Evolutionary conservation across 1,139 yeast genomes (phyloP).

Genomic region (Pneumocystis canis): DNA sequence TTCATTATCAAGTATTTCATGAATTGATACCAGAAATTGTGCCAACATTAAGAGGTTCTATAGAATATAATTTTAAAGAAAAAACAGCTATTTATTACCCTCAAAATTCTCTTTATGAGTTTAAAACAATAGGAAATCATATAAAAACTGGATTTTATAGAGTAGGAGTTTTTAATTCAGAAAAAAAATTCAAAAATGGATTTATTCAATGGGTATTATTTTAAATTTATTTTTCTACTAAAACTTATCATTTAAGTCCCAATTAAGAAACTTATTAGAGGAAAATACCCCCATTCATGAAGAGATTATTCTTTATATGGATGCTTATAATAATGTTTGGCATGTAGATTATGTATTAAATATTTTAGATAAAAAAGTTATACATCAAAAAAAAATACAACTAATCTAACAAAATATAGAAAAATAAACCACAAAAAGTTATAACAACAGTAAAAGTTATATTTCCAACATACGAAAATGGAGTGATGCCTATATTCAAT

Average conservation of each 20-base stretch:
- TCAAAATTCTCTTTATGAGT: not conserved
- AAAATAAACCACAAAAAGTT: not conserved
- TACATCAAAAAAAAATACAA: not conserved
- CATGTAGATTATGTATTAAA: not conserved
- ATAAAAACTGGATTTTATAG: not conserved
- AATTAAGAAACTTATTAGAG: not conserved
- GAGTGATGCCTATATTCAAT: not conserved
- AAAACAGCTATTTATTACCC: not conserved
- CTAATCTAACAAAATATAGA: not conserved
- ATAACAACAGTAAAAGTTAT: not conserved
- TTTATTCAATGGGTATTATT: not conserved
- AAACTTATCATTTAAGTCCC: not conserved
- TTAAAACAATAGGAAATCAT: not conserved
- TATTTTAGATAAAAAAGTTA: not conserved
- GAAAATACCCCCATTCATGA: not conserved
- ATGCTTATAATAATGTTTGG: not conserved
- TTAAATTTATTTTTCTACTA: not conserved
- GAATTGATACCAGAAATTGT: not conserved
- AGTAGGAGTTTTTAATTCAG: not conserved
- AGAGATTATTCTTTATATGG: not conserved
- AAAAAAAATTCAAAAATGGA: not conserved
- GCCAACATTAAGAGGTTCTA: not conserved
- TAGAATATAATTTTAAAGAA: not conserved
- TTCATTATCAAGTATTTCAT: not conserved
- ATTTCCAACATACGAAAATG: not conserved